phyloP scores from a whole-genome alignment of 345 rosid genomes.

The Pugionium cornutum region DNA sequence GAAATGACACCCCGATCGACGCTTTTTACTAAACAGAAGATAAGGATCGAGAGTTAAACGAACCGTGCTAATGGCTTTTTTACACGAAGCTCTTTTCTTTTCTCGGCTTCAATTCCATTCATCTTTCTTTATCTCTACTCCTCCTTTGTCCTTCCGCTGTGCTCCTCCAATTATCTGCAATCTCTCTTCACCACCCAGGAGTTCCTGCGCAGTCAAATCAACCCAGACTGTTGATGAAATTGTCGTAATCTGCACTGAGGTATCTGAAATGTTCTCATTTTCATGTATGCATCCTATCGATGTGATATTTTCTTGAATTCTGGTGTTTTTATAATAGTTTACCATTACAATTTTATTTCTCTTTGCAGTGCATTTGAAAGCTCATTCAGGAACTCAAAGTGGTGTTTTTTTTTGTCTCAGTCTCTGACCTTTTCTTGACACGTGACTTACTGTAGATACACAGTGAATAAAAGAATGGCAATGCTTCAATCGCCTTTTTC shows the following conservation, averaged over 20 bases:
- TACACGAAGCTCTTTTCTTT: slow-evolving; percentile 41
- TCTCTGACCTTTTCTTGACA: no score
- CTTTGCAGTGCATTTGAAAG: no score
- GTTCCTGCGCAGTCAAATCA: slow-evolving; percentile 7
- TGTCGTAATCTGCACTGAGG: slow-evolving; percentile 84
- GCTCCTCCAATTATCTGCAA: slow-evolving; percentile 19
- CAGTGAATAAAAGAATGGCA: no score
- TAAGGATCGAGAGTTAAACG: slow-evolving; percentile 18
- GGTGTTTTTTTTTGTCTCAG: no score
- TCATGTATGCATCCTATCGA: not conserved
- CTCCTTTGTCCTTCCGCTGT: slow-evolving; percentile 36
- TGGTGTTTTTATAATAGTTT: no score
- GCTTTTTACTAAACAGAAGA: not conserved
- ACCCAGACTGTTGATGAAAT: slow-evolving; percentile 55
- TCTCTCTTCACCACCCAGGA: slow-evolving; percentile 28
- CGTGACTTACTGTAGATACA: no score
- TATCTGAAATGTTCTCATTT: slow-evolving; percentile 26
- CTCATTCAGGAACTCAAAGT: no score
- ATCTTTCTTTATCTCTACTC: slow-evolving; percentile 16
- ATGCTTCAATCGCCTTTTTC: no score
- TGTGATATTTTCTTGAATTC: not conserved
- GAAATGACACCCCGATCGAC: no score
- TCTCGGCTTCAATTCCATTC: slow-evolving; percentile 22
- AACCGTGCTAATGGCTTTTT: slow-evolving; percentile 43
- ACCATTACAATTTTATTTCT: no score